Evolutionary conservation across 2,329 filamentous ascomycete genomes (phyloP), one percentile per base, ranked within the genome.

Genomic region (Camptophora hylomeconis): DNA sequence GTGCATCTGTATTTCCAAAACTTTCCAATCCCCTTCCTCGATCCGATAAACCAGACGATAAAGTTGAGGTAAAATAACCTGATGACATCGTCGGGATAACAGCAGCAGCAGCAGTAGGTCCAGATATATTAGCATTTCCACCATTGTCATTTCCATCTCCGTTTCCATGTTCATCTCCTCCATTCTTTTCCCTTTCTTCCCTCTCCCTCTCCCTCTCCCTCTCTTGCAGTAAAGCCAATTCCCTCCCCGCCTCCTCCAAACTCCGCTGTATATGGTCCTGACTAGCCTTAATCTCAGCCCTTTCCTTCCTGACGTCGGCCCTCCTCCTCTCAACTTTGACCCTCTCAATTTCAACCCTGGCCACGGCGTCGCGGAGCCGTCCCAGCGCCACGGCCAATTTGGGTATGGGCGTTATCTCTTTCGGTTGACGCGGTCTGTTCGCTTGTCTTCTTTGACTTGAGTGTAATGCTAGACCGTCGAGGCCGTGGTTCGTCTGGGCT

Each of bases 401-500:
- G 8, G 38, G 36, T 10, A 44, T 36, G 9, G 39, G 20, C 12
- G 36, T 41, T 11, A 38, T 44, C 15, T 41, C 36, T 7, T 37
- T 25, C 15, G 41, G 41, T 19, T 39, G 39, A 12, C 33, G 24
- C 1, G 41, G 41, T 8, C 41, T 37, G 11, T 28, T 33, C 10
- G 33, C 27, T 7, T 25, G 21, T 8, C 20, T 37, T 14, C 35
- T 36, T 11, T 29, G 21, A 3, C 24, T 25, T 31, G 39, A 33
- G 13, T n/a, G n/a, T 10, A 31, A 18, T 18, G 31, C 10, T 8
- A 79, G 47, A 0, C 75, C 79, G 45, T 87, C 86, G 58, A 89
- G 78, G n/a, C 83, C 87, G 3, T 81, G 80, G 12, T 79, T 70
- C 6, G 81, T 86, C 57, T 95, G 87, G 4, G 81, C 77, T 7